Base-by-base conservation (phyloP, 2,329 filamentous ascomycete species). In the Fusarium devonianum region DNA sequence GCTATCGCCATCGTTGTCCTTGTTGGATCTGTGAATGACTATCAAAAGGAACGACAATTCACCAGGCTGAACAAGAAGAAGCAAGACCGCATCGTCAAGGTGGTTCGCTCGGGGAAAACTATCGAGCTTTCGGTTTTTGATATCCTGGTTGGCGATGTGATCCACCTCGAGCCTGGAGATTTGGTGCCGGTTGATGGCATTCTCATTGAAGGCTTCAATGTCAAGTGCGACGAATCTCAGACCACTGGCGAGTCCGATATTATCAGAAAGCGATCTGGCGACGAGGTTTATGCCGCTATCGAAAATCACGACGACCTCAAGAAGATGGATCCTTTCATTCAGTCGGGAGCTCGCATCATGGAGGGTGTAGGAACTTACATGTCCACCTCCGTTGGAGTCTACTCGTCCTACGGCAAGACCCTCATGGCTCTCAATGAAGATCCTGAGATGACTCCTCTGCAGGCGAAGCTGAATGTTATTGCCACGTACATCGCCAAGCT, bases 241-340 rank as follows among this genome's bases (percentile, higher is more conserved):
- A 85, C 88, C 2, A 91, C 88, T n/a, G 88, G 88, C 62, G 88
- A 91, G 72, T 91, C 88, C 2, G 88, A 91, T 59, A 78, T 90
- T 25, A 83, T 91, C 64, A 85, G 83, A 68, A 91, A 91, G 71
- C 78, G 75, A 22, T 67, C 82, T 5, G 86, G 78, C 29, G 85
- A 89, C 37, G 86, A 89, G 17, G 89, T 90, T 14, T 88, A 79
- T 64, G 77, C 78, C 14, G 86, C 86, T 18, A 88, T 92, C 62
- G 83, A 89, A 60, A 84, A 82, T 56, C 77, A 83, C 60, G 81
- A 87, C 30, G 78, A 77, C 34, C 76, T 87, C 17, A 86, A 83
- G 74, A 91, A 91, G 71, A 80, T 91, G 71, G 89, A 92, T 58
- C 88, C 88, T 0, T 90, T 92, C 62, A 90, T 97, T 63, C 89